A percentile compares a stretch with the other conserved stretches of the same genome.
Evolutionary conservation across 169 alveolate species (phyloP).

Genomic region (Plasmodium coatneyi): DNA sequence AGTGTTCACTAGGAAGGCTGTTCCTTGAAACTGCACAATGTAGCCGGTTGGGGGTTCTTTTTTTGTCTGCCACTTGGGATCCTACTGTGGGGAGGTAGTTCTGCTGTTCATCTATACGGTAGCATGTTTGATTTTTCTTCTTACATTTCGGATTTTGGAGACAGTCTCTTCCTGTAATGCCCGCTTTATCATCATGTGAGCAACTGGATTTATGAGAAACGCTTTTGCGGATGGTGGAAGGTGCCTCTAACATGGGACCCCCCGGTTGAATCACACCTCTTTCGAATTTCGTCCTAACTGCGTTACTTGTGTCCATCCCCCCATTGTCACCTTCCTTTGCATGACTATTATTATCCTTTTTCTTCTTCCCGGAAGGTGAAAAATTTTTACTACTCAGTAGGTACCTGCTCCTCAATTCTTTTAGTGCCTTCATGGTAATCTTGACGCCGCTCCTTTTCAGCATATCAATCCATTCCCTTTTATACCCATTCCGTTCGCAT

Average conservation of each 20-base stretch:
- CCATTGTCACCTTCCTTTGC: not conserved
- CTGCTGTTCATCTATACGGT: not conserved
- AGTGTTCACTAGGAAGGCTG: not conserved
- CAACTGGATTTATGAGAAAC: not conserved
- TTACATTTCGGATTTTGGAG: not conserved
- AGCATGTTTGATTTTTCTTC: not conserved
- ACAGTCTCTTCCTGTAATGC: not conserved
- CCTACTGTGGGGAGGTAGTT: not conserved
- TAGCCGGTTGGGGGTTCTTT: not conserved
- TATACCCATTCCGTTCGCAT: constrained; percentile 81
- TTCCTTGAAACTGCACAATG: not conserved
- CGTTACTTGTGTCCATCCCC: not conserved
- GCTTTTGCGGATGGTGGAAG: not conserved
- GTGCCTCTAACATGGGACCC: not conserved
- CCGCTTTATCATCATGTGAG: not conserved
- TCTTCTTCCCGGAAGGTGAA: constrained; percentile 2
- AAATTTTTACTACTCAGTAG: not conserved
- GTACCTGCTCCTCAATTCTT: constrained; percentile 77
- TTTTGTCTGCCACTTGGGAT: not conserved
- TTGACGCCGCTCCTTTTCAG: constrained; percentile 73
- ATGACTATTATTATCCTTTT: not conserved
- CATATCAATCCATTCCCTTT: constrained; percentile 80
- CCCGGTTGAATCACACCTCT: not conserved
- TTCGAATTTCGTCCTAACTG: not conserved
- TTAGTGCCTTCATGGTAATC: constrained; percentile 82